phyloP scores from a whole-genome alignment of 139 green algal species.

The Haematococcus lacustris region DNA sequence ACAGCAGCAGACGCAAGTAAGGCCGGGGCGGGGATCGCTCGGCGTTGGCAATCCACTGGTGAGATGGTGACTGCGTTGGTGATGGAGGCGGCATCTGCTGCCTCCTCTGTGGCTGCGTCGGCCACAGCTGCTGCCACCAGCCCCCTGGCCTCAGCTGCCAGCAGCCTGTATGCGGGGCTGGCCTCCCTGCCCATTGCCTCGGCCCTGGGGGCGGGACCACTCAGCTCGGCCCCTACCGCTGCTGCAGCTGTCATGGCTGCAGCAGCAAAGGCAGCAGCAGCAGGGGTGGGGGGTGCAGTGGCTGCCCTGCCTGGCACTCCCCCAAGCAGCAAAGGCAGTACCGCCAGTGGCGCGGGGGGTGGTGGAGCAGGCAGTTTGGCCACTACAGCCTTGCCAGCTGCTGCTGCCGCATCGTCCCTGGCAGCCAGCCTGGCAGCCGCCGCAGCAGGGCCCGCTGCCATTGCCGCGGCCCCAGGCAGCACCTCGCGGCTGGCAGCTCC shows the following conservation, averaged over 20 bases:
- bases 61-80: conserved; percentile 51
- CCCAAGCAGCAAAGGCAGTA: too few species aligned
- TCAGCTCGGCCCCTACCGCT: conserved; percentile 7
- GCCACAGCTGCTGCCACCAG: too few species aligned
- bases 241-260: conserved; percentile 15
- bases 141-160: conserved; percentile 27
- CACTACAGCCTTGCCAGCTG: too few species aligned
- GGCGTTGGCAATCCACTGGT: conserved; percentile 15
- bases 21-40: too few species aligned
- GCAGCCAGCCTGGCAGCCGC: conserved; percentile 18
- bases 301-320: too few species aligned
- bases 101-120: conserved; percentile 15
- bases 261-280: too few species aligned
- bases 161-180: conserved; percentile 28
- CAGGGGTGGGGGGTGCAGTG: too few species aligned
- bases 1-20: conserved; percentile 15
- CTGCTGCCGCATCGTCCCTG: conserved; percentile 10
- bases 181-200: conserved; percentile 27
- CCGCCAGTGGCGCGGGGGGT: too few species aligned
- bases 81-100: conserved; percentile 40
- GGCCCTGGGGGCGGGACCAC: neutral
- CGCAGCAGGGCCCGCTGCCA: conserved; percentile 1
- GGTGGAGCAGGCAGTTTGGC: too few species aligned
- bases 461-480: conserved; percentile 2
- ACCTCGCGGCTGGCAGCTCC: neutral